Evolutionary conservation across 768 basidiomycete genomes (phyloP).

Genomic region (Thelephora ganbajun): DNA sequence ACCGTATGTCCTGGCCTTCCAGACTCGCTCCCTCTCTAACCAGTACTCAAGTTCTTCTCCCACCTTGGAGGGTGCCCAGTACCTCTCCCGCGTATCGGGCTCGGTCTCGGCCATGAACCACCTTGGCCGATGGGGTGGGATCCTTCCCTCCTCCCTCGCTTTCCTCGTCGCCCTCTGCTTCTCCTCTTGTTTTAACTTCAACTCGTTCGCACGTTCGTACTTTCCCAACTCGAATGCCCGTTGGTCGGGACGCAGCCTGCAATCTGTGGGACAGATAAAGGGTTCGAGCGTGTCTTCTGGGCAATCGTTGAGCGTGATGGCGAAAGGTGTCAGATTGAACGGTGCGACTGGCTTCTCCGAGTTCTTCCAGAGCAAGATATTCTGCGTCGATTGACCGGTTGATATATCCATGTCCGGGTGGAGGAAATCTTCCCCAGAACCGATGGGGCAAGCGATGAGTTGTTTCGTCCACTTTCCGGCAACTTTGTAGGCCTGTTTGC

Average conservation of each 20-base stretch:
- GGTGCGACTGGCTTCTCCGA: conserved; percentile 71
- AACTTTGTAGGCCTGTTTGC: conserved; percentile 68
- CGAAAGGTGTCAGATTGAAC: conserved; percentile 93
- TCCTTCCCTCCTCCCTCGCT: conserved; percentile 59
- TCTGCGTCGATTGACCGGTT: conserved; percentile 43
- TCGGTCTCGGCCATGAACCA: conserved; percentile 84
- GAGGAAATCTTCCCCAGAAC: conserved; percentile 38
- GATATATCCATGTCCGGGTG: conserved; percentile 60
- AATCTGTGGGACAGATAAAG: conserved; percentile 81
- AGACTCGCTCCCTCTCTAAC: conserved; percentile 59
- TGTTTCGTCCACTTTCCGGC: conserved; percentile 95
- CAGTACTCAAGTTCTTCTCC: conserved; percentile 62
- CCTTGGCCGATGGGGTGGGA: conserved; percentile 62
- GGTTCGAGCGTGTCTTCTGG: conserved; percentile 54
- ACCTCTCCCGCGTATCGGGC: conserved; percentile 77
- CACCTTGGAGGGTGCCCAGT: conserved; percentile 61
- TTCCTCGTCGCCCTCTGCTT: conserved; percentile 58
- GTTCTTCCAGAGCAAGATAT: conserved; percentile 86
- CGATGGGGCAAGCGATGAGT: conserved; percentile 69
- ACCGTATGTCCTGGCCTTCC: conserved; percentile 23
- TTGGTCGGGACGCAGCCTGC: conserved; percentile 84
- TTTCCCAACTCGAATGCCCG: conserved; percentile 84
- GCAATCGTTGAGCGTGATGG: conserved; percentile 84
- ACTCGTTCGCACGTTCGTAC: conserved; percentile 70
- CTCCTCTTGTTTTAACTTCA: conserved; percentile 76